These are phyloP conservation scores for Alternaria sp. DNA, from an alignment of 2,329 filamentous ascomycete genomes.

Conservation along the genomic window DNA sequence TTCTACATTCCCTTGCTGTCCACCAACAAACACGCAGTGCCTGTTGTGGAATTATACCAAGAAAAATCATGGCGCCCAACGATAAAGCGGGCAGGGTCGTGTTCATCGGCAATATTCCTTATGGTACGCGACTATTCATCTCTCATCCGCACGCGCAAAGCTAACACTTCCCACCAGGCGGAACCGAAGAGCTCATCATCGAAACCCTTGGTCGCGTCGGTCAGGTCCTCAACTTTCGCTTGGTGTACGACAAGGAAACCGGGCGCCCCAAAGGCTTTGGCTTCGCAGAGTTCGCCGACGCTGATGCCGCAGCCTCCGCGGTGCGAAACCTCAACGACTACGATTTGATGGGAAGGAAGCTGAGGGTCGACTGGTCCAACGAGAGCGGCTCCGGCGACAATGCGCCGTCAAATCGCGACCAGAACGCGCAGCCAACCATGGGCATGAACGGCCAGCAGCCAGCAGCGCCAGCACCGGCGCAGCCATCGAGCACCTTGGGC, in stretches of 20 bases:
- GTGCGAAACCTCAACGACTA: conserved; percentile 95
- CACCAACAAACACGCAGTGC: not conserved
- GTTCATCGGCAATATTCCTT: conserved; percentile 87
- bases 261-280: conserved; percentile 95
- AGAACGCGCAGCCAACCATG: conserved; percentile 49
- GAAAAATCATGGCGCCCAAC: conserved; percentile 41
- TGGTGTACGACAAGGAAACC: conserved; percentile 95
- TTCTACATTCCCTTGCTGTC: not conserved
- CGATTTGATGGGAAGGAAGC: conserved; percentile 92
- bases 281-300: conserved; percentile 93
- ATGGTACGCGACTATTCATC: conserved; percentile 64
- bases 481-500: conserved; percentile 68
- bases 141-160: conserved; percentile 8
- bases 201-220: conserved; percentile 92
- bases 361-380: conserved; percentile 95
- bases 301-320: conserved; percentile 89
- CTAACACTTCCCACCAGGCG: conserved; percentile 63
- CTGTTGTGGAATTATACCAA: not conserved
- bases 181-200: conserved; percentile 94
- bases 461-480: conserved; percentile 44
- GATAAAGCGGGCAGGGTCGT: conserved; percentile 81
- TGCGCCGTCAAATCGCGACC: conserved; percentile 56
- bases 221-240: conserved; percentile 87
- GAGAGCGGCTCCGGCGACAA: conserved; percentile 76
- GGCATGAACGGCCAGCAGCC: conserved; percentile 43